Evolutionary conservation across 495 filamentous ascomycete species (phyloP).

Genomic region (Parmelia sp.): DNA sequence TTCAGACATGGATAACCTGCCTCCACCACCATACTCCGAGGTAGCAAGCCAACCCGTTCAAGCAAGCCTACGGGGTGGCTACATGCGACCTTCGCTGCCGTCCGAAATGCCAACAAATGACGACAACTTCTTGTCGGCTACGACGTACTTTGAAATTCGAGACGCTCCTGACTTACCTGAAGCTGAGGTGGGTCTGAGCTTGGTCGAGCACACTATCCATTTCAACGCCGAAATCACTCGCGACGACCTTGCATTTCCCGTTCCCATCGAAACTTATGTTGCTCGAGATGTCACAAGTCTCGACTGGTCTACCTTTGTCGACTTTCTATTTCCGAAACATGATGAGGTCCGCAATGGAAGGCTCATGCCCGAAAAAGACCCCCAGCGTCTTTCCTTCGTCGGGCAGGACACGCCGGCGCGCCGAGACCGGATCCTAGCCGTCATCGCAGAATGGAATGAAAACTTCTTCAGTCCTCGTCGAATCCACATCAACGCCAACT

Average conservation of each 20-base stretch:
- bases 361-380: conserved; percentile 41
- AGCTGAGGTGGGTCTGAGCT: conserved; percentile 12
- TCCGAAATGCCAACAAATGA: conserved; percentile 9
- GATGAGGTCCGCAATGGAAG: conserved; percentile 39
- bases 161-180: conserved; percentile 23
- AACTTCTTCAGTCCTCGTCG: conserved; percentile 44
- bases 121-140: conserved; percentile 37
- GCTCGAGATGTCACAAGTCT: conserved; percentile 39
- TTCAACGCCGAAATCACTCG: conserved; percentile 42
- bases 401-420: conserved; percentile 32
- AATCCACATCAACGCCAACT: conserved; percentile 28
- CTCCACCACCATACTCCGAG: conserved; percentile 22
- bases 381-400: neutral
- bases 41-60: conserved; percentile 6
- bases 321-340: conserved; percentile 42
- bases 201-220: conserved; percentile 39
- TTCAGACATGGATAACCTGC: conserved; percentile 14
- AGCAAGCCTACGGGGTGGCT: conserved; percentile 19
- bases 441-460: conserved; percentile 48
- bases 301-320: conserved; percentile 49
- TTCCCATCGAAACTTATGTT: conserved; percentile 39
- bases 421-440: conserved; percentile 36
- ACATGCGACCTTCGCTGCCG: conserved; percentile 11
- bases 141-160: conserved; percentile 42
- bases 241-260: conserved; percentile 43